These are phyloP conservation scores for Bruguiera hainesii DNA, from an alignment of 441 rosid genomes.

Conservation along the genomic window DNA sequence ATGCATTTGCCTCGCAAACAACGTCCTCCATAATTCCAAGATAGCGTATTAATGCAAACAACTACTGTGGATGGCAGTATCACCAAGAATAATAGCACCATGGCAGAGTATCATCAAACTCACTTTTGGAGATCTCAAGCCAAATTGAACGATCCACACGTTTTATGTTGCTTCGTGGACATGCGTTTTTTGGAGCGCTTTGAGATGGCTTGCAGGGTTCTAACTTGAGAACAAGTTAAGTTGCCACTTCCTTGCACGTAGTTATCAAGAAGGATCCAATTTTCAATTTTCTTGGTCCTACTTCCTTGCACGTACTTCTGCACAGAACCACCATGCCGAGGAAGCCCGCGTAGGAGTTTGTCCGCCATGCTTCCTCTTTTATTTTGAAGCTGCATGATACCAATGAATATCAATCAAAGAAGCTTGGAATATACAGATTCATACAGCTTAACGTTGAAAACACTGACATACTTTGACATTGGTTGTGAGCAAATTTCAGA, in stretches of 20 bases:
- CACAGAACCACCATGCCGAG: constrained; percentile 71
- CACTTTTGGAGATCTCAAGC: constrained; percentile 57
- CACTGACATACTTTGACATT: constrained; percentile 39
- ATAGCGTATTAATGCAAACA: constrained; percentile 3
- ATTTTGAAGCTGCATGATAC: constrained; percentile 44
- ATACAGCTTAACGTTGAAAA: background rate
- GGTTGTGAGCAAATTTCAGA: constrained; percentile 42
- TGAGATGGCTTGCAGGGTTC: constrained; percentile 44
- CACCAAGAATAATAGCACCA: constrained; percentile 76
- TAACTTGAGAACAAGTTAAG: constrained; percentile 38
- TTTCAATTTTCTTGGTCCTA: constrained; percentile 55
- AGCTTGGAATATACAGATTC: background rate
- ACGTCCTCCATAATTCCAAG: background rate
- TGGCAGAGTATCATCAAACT: constrained; percentile 24
- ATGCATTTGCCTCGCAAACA: background rate
- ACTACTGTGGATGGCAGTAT: constrained; percentile 2
- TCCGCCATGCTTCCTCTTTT: constrained; percentile 51
- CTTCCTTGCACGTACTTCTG: constrained; percentile 72
- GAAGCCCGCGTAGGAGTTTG: constrained; percentile 62
- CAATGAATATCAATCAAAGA: constrained; percentile 2
- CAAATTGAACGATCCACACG: constrained; percentile 50
- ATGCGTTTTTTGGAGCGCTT: constrained; percentile 77
- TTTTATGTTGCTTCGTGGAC: constrained; percentile 76
- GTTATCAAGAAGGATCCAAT: constrained; percentile 81
- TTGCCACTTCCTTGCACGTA: constrained; percentile 44